Evolutionary conservation across 176 grass and related monocot species (phyloP).

Genomic region (Themeda triandra): DNA sequence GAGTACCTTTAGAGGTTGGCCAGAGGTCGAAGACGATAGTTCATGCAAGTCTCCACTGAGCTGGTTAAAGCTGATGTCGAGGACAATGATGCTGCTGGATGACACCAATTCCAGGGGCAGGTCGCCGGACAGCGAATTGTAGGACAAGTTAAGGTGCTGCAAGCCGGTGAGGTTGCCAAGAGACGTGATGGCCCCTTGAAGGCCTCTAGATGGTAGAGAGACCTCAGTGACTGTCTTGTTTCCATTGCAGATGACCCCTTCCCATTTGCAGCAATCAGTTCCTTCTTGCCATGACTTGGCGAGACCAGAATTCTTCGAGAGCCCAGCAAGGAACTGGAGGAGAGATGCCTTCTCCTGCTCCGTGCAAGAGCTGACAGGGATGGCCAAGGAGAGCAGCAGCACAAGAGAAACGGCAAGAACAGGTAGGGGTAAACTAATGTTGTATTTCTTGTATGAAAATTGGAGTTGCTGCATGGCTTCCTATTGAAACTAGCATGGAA

Average conservation of each 20-base stretch:
- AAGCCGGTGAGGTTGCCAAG: slow-evolving; percentile 10
- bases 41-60: background rate
- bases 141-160: slow-evolving; percentile 15
- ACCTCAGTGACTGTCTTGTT: background rate
- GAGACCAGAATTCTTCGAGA: background rate
- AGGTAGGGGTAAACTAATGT: background rate
- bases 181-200: background rate
- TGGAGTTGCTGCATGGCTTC: slow-evolving; percentile 26
- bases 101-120: slow-evolving; percentile 11
- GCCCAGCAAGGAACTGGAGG: slow-evolving; percentile 8
- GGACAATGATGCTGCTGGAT: slow-evolving; percentile 10
- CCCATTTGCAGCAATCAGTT: slow-evolving; percentile 34
- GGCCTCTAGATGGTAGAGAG: background rate
- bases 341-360: slow-evolving; percentile 32
- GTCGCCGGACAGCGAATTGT: slow-evolving; percentile 1
- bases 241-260: slow-evolving; percentile 30
- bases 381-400: slow-evolving; percentile 21
- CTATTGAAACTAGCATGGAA: slow-evolving; percentile 13
- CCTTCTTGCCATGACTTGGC: background rate
- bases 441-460: background rate
- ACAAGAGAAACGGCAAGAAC: background rate
- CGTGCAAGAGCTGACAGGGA: background rate
- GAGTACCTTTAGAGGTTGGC: slow-evolving; percentile 17
- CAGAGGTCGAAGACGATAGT: background rate
- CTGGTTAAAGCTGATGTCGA: background rate